Conservation (phyloP, 2,329 filamentous ascomycete species). For the Ophiostoma angusticollis region DNA sequence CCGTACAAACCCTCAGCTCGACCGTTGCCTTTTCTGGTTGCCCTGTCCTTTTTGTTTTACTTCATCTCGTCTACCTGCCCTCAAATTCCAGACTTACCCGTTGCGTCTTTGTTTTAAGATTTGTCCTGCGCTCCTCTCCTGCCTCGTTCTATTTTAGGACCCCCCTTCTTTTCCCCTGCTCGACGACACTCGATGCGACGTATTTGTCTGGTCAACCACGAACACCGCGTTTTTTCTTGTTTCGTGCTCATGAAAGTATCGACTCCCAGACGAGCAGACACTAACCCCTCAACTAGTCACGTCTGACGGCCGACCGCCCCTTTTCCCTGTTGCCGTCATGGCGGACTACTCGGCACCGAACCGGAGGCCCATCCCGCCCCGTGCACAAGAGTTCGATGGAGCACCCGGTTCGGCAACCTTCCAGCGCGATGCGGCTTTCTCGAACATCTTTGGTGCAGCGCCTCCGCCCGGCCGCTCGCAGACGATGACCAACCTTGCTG, state of each 20-base stretch:
- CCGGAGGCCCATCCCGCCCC: constrained; percentile 26
- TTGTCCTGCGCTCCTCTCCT: constrained; percentile 6
- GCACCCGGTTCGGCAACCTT: constrained; percentile 30
- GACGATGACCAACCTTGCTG: constrained; percentile 76
- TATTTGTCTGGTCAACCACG: neutral
- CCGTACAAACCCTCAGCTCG: neutral
- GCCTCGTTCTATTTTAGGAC: constrained; percentile 9
- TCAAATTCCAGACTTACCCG: neutral
- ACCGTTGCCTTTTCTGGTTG: neutral
- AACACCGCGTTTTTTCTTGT: neutral
- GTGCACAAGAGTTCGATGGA: constrained; percentile 36
- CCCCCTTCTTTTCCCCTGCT: neutral
- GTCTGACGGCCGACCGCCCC: constrained; percentile 4
- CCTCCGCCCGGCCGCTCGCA: constrained; percentile 83
- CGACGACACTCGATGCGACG: constrained; percentile 6
- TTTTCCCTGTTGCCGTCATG: constrained; percentile 26
- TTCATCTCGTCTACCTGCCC: too few relatives aligned
- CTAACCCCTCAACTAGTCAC: too few relatives aligned
- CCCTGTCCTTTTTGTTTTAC: too few relatives aligned
- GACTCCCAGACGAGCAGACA: too few relatives aligned
- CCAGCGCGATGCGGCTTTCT: constrained; percentile 89
- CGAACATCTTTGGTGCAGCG: constrained; percentile 83
- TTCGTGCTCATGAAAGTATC: too few relatives aligned
- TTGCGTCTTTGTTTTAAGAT: neutral
- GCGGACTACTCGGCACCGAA: constrained; percentile 45